phyloP scores from a whole-genome alignment of 2,329 filamentous ascomycete genomes.

The Phaeosphaeriaceae sp. region DNA sequence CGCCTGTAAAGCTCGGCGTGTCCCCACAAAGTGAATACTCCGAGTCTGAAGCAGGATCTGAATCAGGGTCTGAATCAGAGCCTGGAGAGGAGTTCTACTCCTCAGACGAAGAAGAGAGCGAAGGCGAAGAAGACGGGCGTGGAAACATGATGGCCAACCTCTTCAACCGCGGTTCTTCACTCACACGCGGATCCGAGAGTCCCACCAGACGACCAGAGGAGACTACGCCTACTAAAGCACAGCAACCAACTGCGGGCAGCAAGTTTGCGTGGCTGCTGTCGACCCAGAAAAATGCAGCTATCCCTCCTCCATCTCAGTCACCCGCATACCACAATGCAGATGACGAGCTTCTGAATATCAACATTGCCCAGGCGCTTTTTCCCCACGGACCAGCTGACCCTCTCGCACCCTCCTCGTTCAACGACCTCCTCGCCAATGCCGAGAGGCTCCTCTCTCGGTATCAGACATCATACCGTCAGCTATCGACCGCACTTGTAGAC shows the following conservation, averaged over 20 bases:
- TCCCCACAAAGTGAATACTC: conserved; percentile 36
- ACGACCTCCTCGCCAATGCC: conserved; percentile 64
- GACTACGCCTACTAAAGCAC: conserved; percentile 26
- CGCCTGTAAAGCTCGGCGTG: conserved; percentile 56
- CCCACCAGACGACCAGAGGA: conserved; percentile 21
- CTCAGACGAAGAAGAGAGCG: conserved; percentile 24
- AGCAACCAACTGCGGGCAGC: conserved; percentile 34
- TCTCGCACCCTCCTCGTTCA: conserved; percentile 61
- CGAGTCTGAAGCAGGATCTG: conserved; percentile 31
- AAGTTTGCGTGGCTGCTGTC: conserved; percentile 47
- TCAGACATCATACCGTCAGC: conserved; percentile 62
- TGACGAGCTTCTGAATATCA: conserved; percentile 62
- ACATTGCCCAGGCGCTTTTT: conserved; percentile 62
- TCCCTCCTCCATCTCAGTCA: conserved; percentile 30
- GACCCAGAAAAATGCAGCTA: conserved; percentile 41
- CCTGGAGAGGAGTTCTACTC: conserved; percentile 36
- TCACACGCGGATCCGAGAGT: conserved; percentile 33
- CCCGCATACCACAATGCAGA: conserved; percentile 47
- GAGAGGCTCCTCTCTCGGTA: conserved; percentile 62
- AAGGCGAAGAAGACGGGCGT: conserved; percentile 30
- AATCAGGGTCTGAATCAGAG: conserved; percentile 31
- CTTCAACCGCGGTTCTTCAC: conserved; percentile 40
- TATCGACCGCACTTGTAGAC: conserved; percentile 54
- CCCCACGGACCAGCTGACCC: conserved; percentile 58
- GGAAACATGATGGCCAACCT: conserved; percentile 42